Evolutionary conservation across 2,329 filamentous ascomycete species (phyloP).

Genomic region (Hymenoscyphus salicellus): DNA sequence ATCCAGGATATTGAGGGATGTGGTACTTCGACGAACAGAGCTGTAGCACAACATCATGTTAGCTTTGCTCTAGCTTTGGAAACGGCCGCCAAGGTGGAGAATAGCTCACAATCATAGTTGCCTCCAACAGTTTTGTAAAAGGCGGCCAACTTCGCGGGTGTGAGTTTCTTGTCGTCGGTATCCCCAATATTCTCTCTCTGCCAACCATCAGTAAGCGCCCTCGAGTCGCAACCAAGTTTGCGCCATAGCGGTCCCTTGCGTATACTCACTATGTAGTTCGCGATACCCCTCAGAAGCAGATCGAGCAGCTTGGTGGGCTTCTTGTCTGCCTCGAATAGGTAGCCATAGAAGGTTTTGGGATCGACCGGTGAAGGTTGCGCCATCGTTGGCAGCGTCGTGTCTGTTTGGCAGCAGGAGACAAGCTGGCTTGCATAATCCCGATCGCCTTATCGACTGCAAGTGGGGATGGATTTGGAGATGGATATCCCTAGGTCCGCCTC

Average conservation of each 20-base stretch:
- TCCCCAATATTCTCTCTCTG: conserved; percentile 60
- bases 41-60: conserved; percentile 37
- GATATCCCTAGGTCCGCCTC: not conserved
- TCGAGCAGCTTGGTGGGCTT: conserved; percentile 64
- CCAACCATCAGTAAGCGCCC: conserved; percentile 22
- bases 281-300: conserved; percentile 66
- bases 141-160: conserved; percentile 67
- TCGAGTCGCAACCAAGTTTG: not conserved
- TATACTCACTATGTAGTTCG: conserved; percentile 63
- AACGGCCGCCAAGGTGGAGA: not conserved
- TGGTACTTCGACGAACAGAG: conserved; percentile 74
- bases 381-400: conserved; percentile 11
- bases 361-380: conserved; percentile 23
- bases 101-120: conserved; percentile 62
- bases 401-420: conserved; percentile 7
- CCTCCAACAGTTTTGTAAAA: conserved; percentile 75
- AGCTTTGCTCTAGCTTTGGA: conserved; percentile 15
- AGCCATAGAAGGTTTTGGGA: conserved; percentile 50
- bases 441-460: conserved; percentile 2
- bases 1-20: conserved; percentile 80
- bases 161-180: conserved; percentile 51
- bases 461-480: not conserved
- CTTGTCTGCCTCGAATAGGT: conserved; percentile 67
- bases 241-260: conserved; percentile 6
- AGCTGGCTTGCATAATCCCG: conserved; percentile 18